These are phyloP conservation scores for Trichoderma sp. DNA, from an alignment of 2,329 filamentous ascomycete species.

Conservation along the genomic window DNA sequence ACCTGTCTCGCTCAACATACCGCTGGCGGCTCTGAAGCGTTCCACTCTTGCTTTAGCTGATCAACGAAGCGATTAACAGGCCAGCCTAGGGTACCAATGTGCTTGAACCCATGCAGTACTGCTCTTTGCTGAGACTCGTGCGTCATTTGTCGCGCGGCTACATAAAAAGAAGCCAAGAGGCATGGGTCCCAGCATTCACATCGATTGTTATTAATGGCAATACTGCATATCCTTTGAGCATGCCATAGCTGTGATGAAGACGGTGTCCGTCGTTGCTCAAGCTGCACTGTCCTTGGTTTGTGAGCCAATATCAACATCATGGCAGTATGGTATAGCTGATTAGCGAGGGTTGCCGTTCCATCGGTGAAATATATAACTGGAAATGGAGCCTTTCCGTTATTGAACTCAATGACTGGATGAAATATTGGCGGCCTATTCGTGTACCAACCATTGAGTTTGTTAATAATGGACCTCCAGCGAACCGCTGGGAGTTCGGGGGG, in stretches of 20 bases:
- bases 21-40: not conserved
- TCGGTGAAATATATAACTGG: slow-evolving; percentile 4
- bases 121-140: slow-evolving; percentile 5
- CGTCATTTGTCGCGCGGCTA: slow-evolving; percentile 3
- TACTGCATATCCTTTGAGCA: slow-evolving; percentile 9
- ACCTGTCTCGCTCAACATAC: not conserved
- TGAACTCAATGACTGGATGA: not conserved
- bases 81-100: not conserved
- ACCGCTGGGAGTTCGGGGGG: not conserved
- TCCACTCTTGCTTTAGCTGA: not conserved
- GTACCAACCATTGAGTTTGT: not conserved
- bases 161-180: slow-evolving; percentile 3
- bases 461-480: slow-evolving; percentile 1
- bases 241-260: slow-evolving; percentile 7
- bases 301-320: not conserved
- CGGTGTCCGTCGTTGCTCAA: slow-evolving; percentile 2
- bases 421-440: not conserved
- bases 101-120: not conserved
- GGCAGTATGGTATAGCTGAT: slow-evolving; percentile 3
- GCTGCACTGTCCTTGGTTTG: slow-evolving; percentile 5
- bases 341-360: not conserved
- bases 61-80: not conserved
- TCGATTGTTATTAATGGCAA: slow-evolving; percentile 8
- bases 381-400: not conserved
- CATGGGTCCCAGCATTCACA: slow-evolving; percentile 16